Percentiles rank a stretch among this genome's conserved stretches.
These are phyloP conservation scores for Moniliella sp. DNA, from an alignment of 1,284 basidiomycete species.

Conservation along the genomic window DNA sequence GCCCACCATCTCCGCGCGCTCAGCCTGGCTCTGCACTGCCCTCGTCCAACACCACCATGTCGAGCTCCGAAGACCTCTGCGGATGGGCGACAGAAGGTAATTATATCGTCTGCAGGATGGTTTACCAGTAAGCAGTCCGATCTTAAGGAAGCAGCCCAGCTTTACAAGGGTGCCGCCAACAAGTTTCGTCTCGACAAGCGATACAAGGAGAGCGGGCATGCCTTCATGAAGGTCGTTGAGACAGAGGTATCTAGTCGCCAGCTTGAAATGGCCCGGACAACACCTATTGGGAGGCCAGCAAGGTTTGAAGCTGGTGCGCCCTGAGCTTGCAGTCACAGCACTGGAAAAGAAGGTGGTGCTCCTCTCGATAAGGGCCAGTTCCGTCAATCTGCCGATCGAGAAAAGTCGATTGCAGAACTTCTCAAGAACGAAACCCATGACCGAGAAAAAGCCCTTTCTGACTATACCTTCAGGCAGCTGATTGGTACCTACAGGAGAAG, in stretches of 20 bases:
- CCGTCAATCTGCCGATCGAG: slow-evolving; percentile 85
- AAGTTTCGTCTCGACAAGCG: slow-evolving; percentile 79
- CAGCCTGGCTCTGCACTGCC: too few relatives aligned
- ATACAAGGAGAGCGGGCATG: slow-evolving; percentile 69
- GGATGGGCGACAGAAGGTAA: slow-evolving; percentile 86
- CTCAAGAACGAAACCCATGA: slow-evolving; percentile 55
- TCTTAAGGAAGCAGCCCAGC: slow-evolving; percentile 63
- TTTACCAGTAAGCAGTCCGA: slow-evolving; percentile 20
- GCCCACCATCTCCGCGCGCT: too few relatives aligned
- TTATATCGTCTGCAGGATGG: slow-evolving; percentile 50
- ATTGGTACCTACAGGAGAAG: slow-evolving; percentile 93
- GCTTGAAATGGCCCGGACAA: slow-evolving; percentile 29
- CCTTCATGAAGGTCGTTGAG: slow-evolving; percentile 27
- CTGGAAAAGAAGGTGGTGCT: too few relatives aligned
- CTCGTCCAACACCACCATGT: too few relatives aligned
- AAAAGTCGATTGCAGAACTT: slow-evolving; percentile 68
- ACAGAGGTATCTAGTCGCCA: slow-evolving; percentile 25
- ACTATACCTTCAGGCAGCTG: slow-evolving; percentile 76
- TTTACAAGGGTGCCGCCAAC: slow-evolving; percentile 83
- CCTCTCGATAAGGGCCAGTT: slow-evolving; percentile 69
- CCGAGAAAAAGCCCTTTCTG: slow-evolving; percentile 61
- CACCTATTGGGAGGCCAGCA: slow-evolving; percentile 30
- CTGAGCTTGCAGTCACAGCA: slow-evolving; percentile 17
- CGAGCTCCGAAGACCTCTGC: slow-evolving; percentile 40
- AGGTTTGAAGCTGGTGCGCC: slow-evolving; percentile 24